Conservation (phyloP, 2,329 filamentous ascomycete species). For the Penicillium concentricum region DNA sequence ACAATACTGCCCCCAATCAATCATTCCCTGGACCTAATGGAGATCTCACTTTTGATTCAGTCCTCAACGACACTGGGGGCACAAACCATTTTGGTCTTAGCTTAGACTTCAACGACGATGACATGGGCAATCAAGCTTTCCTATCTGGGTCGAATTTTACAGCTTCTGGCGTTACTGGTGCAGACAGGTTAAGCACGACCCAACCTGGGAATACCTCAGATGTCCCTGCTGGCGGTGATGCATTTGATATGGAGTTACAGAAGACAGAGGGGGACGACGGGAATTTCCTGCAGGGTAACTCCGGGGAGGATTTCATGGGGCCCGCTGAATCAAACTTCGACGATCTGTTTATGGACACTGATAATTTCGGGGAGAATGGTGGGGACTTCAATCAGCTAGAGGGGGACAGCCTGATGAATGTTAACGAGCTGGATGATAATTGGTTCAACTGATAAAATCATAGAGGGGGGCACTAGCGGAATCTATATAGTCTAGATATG, state of each 20-base stretch:
- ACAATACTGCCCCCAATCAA: conserved; percentile 21
- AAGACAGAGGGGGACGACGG: conserved; percentile 21
- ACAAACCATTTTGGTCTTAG: conserved; percentile 40
- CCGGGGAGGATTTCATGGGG: conserved; percentile 37
- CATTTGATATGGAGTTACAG: conserved; percentile 39
- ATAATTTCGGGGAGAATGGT: conserved; percentile 35
- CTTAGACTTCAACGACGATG: conserved; percentile 41
- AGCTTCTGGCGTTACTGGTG: conserved; percentile 15
- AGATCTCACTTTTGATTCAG: conserved; percentile 44
- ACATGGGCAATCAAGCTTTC: conserved; percentile 39
- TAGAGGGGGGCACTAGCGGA: too few relatives aligned
- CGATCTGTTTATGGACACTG: conserved; percentile 44
- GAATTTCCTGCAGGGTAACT: conserved; percentile 23
- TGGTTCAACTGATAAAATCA: conserved; percentile 35
- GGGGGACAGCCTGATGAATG: conserved; percentile 38
- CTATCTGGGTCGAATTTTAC: conserved; percentile 36
- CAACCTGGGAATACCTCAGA: conserved; percentile 17
- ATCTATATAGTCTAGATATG: background rate
- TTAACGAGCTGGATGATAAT: conserved; percentile 43
- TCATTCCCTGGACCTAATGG: conserved; percentile 27
- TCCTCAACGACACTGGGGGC: conserved; percentile 36
- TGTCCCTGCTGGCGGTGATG: conserved; percentile 32
- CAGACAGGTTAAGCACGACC: conserved; percentile 11
- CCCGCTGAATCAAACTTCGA: conserved; percentile 48
- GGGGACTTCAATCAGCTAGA: conserved; percentile 37